Base-by-base conservation (phyloP, 2,329 filamentous ascomycete genomes). In the Coleophoma crateriformis region DNA sequence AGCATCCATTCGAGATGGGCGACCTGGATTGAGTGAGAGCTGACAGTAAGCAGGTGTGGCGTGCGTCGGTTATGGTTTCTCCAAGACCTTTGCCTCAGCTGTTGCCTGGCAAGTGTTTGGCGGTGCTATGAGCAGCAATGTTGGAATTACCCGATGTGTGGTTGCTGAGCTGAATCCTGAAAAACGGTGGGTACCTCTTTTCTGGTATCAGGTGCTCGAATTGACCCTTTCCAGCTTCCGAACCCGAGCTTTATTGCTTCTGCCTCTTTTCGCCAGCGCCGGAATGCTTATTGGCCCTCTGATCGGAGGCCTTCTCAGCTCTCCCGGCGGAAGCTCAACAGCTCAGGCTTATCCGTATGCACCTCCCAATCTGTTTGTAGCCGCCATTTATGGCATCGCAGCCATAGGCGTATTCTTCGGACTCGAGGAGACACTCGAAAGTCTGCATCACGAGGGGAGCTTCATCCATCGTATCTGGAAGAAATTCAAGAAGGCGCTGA, bases 161-260 rank as follows among this genome's bases (percentile, higher is more conserved):
- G 84, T 87, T 34, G 76, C 78, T 0, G 85, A 88, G 65, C 82
- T 85, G 22, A 79, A 88, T 44, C 73, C 75, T 43, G 84, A 87
- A 66, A 85, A 84, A 64, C 82, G 77, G 70, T 84, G 33, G 7
- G 41, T 49, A 3, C 19, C 0, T 43, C 20, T 39, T 5, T 13
- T 38, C 2, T 7, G 6, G 35, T 17, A 14, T 14, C 15, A n/a
- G 20, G 10, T 7, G 43, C 15, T 27, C n/a, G 37, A 20, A 15
- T n/a, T 47, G 39, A 41, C 33, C 33, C 17, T 19, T 27, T 37
- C 12, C 7, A 88, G 76, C 69, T 84, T 64, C 53, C 68, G 67
- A 54, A 65, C 68, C 7, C 64, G 66, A 44, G 66, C 68, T 1
- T 70, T 70, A 38, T 55, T 69, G n/a, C 59, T 71, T 27, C 52